Base-by-base conservation (phyloP, 805 yeast species). In the Monosporozyma servazzii region DNA sequence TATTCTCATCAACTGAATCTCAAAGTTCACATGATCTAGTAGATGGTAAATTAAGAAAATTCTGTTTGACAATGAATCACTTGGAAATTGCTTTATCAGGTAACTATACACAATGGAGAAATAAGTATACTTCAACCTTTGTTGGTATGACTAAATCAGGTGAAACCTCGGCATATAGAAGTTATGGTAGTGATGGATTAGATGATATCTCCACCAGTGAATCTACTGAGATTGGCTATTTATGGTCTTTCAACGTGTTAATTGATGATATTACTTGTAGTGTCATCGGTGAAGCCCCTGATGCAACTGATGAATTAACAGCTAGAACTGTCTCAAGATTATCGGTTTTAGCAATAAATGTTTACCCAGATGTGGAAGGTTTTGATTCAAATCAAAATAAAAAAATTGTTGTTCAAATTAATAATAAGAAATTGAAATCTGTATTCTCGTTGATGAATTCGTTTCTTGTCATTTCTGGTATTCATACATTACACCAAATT, bases 401-500 rank as follows among this genome's bases (percentile, higher is more conserved):
- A 0, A 65, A 53, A 41, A 48, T 70, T 13, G 11, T 53, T 1
- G 46, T 71, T 1, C 60, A 61, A 30, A 52, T 63, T 49, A 58
- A 60, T 18, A 54, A 64, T 13, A 58, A 62, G 10, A 63, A 59
- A 17, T 29, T 67, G 9, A 71, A 69, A 29, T 54, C 64, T 3
- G 58, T 72, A 5, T 65, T 71, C 44, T 73, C 77, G 2, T 57
- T 73, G 15, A 71, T 72, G 53, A 67, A 74, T 3, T 74, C 74
- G 47, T 80, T 78, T 58, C 64, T 77, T 20, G 58, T 74, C 0
- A 59, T 76, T 3, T 76, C 82, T 0, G 66, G 76, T 2, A 51
- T 73, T 8, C 76, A 73, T 55, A 64, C 79, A 3, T 54, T 79
- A 20, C 70, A 72, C 48, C 75, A 75, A 56, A 73, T 66, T 3